Base-by-base conservation (phyloP, 1,139 yeast species). In the Geotrichum candidum region DNA sequence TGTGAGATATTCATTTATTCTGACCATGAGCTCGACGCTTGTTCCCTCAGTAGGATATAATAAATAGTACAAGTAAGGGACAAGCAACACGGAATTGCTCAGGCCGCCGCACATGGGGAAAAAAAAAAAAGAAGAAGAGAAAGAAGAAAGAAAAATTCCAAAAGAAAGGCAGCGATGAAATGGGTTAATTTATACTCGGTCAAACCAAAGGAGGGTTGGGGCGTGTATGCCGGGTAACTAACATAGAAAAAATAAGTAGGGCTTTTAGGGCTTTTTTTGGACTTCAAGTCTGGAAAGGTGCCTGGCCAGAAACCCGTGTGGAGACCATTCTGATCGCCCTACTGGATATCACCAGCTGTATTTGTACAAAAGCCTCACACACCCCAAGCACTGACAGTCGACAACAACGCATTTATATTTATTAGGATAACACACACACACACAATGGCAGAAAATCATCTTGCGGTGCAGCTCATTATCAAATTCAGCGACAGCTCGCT, bases 1-100 rank as follows among this genome's bases (percentile, higher is more conserved):
- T 62, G 63, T 59, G 67, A 83, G 78, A 70, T 69, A 67, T 70
- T 69, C 68, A 68, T 64, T 79, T 76, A 66, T 67, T 84, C 87
- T 84, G 84, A 79, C 87, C 87, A 77, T 77, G 81, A 83, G 83
- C 86, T 79, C 80, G 87, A 83, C 87, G 83, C 86, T 79, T 80
- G 75, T 65, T 70, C 72, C 72, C 72, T 70, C 75, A 73, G 77
- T 70, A 68, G 74, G 69, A 25, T 9, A 51, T 62, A 70, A 67
- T 68, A 71, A 69, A 11, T 6, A 35, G 41, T 35, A 35, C 41
- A 35, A 70, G 71, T 68, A 65, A 72, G 73, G 74, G 76, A 73
- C 76, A 80, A 80, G 85, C 86, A 83, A 83, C 87, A 83, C 87
- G 86, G 84, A 78, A 77, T 72, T 80, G 86, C 82, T 82, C 82